phyloP scores from a whole-genome alignment of 2,329 filamentous ascomycete species.

The Bipolaris cookei region DNA sequence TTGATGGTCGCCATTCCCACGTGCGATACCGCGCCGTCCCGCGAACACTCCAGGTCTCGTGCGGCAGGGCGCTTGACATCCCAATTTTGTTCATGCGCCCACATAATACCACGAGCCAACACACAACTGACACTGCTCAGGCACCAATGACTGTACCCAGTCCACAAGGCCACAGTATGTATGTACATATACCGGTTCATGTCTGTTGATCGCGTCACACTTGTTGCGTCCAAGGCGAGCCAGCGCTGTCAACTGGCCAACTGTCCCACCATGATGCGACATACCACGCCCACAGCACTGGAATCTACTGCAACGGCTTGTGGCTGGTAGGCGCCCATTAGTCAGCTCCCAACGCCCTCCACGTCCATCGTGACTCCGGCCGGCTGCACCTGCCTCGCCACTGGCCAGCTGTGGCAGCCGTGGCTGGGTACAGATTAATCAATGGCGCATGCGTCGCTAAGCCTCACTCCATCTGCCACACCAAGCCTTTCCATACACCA shows the following conservation, averaged over 20 bases:
- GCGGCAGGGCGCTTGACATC: not conserved
- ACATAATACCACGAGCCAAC: not conserved
- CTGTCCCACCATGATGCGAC: no score
- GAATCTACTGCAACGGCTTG: not conserved
- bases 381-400: conserved; percentile 6
- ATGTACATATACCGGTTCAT: no score
- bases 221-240: no score
- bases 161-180: no score
- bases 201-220: no score
- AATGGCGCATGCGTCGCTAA: conserved; percentile 31
- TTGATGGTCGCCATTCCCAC: conserved; percentile 4
- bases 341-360: conserved; percentile 1
- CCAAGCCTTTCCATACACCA: conserved; percentile 14
- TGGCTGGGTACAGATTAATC: conserved; percentile 15
- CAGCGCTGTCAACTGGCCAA: no score
- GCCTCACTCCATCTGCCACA: conserved; percentile 20
- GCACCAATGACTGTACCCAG: no score
- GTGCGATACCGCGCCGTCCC: conserved; percentile 7
- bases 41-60: not conserved
- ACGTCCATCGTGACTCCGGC: conserved; percentile 4
- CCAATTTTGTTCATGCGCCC: no score
- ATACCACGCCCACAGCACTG: not conserved
- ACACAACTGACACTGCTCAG: not conserved
- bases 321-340: not conserved
- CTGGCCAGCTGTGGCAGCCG: conserved; percentile 11